Evolutionary conservation across 305 asterid species (phyloP).

Genomic region (Plantago coronopus): DNA sequence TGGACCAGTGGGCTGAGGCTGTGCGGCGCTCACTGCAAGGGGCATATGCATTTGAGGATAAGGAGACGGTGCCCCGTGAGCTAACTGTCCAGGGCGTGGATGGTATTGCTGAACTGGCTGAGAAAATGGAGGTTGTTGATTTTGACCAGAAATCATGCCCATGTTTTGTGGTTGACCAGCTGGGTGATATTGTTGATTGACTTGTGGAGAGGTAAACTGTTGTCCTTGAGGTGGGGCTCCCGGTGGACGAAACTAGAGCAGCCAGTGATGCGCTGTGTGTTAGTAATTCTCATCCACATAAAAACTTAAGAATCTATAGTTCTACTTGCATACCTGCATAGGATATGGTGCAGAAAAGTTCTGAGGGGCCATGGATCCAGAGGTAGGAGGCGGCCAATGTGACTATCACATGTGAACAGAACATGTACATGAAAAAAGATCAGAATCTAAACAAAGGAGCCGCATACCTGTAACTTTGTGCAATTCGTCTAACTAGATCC

Average conservation of each 20-base stretch:
- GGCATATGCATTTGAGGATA: conserved; percentile 59
- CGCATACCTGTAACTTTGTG: no score
- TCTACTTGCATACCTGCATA: conserved; percentile 47
- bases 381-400: conserved; percentile 59
- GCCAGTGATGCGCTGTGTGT: conserved; percentile 17
- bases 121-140: conserved; percentile 61
- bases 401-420: conserved; percentile 32
- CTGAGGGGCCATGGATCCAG: conserved; percentile 71
- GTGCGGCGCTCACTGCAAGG: conserved; percentile 44
- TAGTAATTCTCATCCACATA: neutral
- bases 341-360: conserved; percentile 55
- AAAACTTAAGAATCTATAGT: no score
- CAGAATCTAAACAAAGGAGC: conserved; percentile 13
- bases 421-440: conserved; percentile 16
- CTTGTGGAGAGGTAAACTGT: conserved; percentile 48
- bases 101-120: conserved; percentile 70
- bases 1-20: conserved; percentile 46
- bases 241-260: conserved; percentile 61
- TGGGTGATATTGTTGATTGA: conserved; percentile 66
- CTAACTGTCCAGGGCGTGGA: conserved; percentile 52
- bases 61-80: conserved; percentile 47
- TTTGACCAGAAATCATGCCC: conserved; percentile 62
- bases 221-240: conserved; percentile 59
- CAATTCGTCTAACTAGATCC: no score
- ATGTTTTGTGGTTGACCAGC: conserved; percentile 52